These are phyloP conservation scores for Cornus suecica DNA, from an alignment of 148 eudicot genomes.

Conservation along the genomic window DNA sequence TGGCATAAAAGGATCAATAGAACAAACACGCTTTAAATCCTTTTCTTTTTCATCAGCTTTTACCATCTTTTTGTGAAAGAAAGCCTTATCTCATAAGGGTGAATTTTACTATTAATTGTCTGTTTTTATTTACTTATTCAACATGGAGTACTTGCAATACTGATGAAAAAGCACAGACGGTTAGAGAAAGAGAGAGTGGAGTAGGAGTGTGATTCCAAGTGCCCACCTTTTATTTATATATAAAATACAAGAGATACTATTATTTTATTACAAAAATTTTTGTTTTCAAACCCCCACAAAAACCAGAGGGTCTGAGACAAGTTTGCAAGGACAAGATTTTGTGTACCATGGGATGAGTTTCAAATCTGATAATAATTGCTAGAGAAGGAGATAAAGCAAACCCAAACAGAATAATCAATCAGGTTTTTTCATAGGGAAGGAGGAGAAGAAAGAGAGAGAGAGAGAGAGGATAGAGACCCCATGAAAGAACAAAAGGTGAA, in stretches of 20 bases:
- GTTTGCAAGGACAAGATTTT: constrained; percentile 59
- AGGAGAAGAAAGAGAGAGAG: constrained; percentile 22
- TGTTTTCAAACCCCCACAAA: constrained; percentile 33
- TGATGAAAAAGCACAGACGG: constrained; percentile 67
- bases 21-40: constrained; percentile 11
- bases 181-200: constrained; percentile 63
- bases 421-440: constrained; percentile 46
- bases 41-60: constrained; percentile 12
- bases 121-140: not conserved
- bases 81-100: not conserved
- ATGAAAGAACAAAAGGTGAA: constrained; percentile 21
- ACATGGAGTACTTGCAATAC: constrained; percentile 22
- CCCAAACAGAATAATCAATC: constrained; percentile 30
- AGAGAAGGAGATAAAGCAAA: constrained; percentile 15
- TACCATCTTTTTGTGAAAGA: not conserved
- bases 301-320: constrained; percentile 25
- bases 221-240: constrained; percentile 35
- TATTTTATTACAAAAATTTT: constrained; percentile 11
- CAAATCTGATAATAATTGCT: constrained; percentile 34
- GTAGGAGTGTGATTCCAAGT: constrained; percentile 68
- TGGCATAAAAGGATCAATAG: constrained; percentile 12
- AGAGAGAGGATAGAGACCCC: constrained; percentile 11
- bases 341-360: constrained; percentile 34
- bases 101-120: not conserved
- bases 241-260: constrained; percentile 10